Conservation (phyloP, 352 stramenopile genomes). For the Pythium utonaiense region DNA sequence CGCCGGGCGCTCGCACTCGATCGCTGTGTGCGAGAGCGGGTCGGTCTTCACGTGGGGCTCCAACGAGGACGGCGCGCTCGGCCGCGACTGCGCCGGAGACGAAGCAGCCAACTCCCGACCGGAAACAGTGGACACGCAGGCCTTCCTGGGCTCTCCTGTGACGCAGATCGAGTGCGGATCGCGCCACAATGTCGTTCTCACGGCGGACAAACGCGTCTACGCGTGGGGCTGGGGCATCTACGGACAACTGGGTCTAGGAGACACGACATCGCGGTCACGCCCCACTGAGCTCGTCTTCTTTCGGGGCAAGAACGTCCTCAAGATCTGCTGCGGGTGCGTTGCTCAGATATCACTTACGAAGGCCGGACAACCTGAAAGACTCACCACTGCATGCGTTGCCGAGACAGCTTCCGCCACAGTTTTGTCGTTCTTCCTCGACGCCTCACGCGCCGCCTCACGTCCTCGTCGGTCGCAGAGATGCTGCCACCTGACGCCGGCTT, state of each 20-base stretch:
- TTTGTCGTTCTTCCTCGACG: slow-evolving; percentile 27
- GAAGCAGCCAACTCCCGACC: slow-evolving; percentile 17
- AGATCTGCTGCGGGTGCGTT: slow-evolving; percentile 32
- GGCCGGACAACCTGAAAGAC: neutral
- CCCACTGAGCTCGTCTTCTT: slow-evolving; percentile 28
- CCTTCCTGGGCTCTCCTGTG: slow-evolving; percentile 13
- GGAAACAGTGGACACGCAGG: slow-evolving; percentile 9
- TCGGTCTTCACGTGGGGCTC: slow-evolving; percentile 32
- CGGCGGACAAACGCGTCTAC: slow-evolving; percentile 24
- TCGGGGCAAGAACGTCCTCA: slow-evolving; percentile 24
- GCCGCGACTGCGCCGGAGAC: slow-evolving; percentile 9
- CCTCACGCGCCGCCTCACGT: slow-evolving; percentile 16
- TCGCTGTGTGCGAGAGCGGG: slow-evolving; percentile 46
- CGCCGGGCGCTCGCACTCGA: slow-evolving; percentile 60
- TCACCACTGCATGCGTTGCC: neutral
- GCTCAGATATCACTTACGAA: too few species aligned
- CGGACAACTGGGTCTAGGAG: slow-evolving; percentile 33
- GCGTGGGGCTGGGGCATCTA: slow-evolving; percentile 45
- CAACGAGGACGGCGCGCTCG: slow-evolving; percentile 39
- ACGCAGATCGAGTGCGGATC: slow-evolving; percentile 38
- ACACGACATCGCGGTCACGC: slow-evolving; percentile 22
- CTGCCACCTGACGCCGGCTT: neutral
- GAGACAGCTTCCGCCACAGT: slow-evolving; percentile 28
- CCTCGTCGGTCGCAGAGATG: slow-evolving; percentile 17
- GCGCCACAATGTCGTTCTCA: slow-evolving; percentile 36